Percentiles rank a stretch among this genome's conserved stretches.
phyloP scores from a whole-genome alignment of 202 grass and related monocot species.

The Musa balbisiana region DNA sequence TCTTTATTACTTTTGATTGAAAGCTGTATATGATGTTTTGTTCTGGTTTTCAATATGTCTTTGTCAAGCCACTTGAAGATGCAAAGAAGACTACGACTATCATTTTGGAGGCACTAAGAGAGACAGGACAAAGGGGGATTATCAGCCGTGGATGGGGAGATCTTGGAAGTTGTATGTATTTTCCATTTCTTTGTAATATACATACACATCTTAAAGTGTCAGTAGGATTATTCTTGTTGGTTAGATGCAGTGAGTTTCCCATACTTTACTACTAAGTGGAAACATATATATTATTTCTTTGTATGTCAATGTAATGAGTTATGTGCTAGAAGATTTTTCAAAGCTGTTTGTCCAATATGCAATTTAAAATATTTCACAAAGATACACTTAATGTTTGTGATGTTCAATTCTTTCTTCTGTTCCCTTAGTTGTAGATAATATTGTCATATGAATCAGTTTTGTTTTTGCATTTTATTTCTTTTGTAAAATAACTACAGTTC shows the following conservation, averaged over 20 bases:
- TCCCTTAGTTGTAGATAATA: background rate
- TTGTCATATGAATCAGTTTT: background rate
- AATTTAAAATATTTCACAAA: background rate
- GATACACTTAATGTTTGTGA: background rate
- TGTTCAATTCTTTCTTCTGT: background rate
- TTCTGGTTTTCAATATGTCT: conserved; percentile 20
- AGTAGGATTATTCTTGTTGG: too few species aligned
- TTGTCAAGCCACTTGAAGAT: conserved; percentile 82
- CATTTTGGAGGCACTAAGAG: conserved; percentile 84
- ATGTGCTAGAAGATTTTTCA: background rate
- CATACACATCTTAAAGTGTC: background rate
- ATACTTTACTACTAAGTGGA: too few species aligned
- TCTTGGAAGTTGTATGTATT: conserved; percentile 81
- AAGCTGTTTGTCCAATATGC: background rate
- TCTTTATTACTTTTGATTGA: background rate
- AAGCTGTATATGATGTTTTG: background rate
- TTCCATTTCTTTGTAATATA: conserved; percentile 17
- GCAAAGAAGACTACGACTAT: conserved; percentile 71
- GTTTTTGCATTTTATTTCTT: background rate
- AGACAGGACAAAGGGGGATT: conserved; percentile 84
- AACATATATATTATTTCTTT: too few species aligned
- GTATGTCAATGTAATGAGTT: too few species aligned
- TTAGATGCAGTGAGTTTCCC: background rate
- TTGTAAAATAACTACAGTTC: background rate
- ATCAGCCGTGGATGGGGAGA: conserved; percentile 90